Base-by-base conservation (phyloP, 164 flowering plant species). In the Platanus orientalis region DNA sequence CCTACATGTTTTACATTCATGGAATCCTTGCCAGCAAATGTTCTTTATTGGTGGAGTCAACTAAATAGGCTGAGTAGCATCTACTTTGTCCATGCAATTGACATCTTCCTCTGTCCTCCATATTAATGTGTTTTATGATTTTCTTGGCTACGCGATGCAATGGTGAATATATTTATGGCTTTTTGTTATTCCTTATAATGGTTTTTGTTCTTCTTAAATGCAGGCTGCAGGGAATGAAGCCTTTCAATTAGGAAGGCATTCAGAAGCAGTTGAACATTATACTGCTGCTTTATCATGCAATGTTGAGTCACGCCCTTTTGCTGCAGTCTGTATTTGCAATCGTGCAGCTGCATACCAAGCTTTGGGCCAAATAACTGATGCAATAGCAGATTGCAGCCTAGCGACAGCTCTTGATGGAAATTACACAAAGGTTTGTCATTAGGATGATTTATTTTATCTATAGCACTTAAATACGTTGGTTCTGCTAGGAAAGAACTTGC, bases 281-380 rank as follows among this genome's bases (percentile, higher is more conserved):
- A 81, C 90, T 42, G 68, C 78, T 69, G 99, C 97, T 54, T 76
- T 95, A 71, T 83, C 88, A 36, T 84, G 75, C 74, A 87, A 79
- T 68, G 65, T 73, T 44, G 85, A 87, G 44, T 89, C 97, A 51
- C 92, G 86, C 4, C 92, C 94, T 65, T 95, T 92, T 81, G 83
- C 93, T 57, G 99, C 99, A 34, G 77, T 92, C 29, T 95, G 96
- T 70, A 85, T 92, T 62, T 83, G 97, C 80, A 95, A 95, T 64
- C 97, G 99, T 59, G 99, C 96, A 73, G 97, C 99, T 69, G 96
- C 97, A 11, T 68, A 84, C 81, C 89, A 95, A 80, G 88, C 87
- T 60, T 36, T 92, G 67, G 88, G 86, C 63, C 92, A 90, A 61
- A 73, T 88, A 57, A 72, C 85, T 65, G 97, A 92, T 79, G 99